Percentiles rank a stretch among this genome's conserved stretches.
These are phyloP conservation scores for Fusarium pseudonygamai DNA, from an alignment of 2,329 filamentous ascomycete species.

Conservation along the genomic window DNA sequence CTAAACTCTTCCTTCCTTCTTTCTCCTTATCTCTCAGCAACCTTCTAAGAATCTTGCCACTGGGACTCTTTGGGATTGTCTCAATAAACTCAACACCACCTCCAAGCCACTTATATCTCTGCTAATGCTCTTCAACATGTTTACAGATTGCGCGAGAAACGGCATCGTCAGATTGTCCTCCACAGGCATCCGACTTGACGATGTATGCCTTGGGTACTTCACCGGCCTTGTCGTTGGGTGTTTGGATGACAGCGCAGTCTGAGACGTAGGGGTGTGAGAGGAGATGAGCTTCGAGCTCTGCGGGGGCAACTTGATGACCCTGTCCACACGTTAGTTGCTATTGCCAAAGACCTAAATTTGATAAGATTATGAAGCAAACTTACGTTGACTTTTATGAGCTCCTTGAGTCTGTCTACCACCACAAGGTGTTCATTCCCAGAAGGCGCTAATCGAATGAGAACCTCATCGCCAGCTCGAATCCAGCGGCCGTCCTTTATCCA, in stretches of 20 bases:
- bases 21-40: neutral
- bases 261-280: neutral
- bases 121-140: neutral
- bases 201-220: neutral
- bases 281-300: neutral
- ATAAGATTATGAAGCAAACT: neutral
- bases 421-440: neutral
- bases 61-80: neutral
- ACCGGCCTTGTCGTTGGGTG: neutral
- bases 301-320: neutral
- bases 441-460: neutral
- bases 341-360: rapidly evolving
- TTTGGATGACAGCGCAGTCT: neutral
- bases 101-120: neutral
- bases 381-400: neutral
- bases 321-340: rapidly evolving
- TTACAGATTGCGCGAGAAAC: neutral
- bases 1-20: neutral
- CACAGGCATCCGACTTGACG: neutral
- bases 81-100: neutral
- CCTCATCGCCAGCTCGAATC: neutral
- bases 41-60: rapidly evolving
- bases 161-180: rapidly evolving
- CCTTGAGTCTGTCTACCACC: neutral
- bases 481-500: neutral